Evolutionary conservation across 768 basidiomycete genomes (phyloP).

Genomic region (Leccinum barrowsii): DNA sequence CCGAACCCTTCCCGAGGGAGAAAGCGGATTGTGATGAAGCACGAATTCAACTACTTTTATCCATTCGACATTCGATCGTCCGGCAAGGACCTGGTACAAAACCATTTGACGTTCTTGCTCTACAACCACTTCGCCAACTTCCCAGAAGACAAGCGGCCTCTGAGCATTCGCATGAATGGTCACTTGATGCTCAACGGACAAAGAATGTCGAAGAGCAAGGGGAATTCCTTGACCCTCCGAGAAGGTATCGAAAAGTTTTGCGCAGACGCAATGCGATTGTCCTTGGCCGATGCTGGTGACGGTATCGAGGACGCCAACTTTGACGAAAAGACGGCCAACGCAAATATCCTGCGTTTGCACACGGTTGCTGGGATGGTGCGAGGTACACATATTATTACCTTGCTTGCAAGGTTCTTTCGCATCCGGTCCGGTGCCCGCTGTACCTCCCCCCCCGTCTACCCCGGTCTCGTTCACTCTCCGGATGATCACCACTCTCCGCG

Average conservation of each 20-base stretch:
- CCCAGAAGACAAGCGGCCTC: slow-evolving; percentile 81
- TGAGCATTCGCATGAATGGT: slow-evolving; percentile 91
- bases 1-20: slow-evolving; percentile 63
- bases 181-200: slow-evolving; percentile 96
- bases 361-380: slow-evolving; percentile 88
- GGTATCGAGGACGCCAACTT: slow-evolving; percentile 98
- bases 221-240: slow-evolving; percentile 88
- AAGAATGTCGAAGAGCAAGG: slow-evolving; percentile 98
- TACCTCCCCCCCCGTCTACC: no score
- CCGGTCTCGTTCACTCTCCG: no score
- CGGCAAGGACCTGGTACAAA: slow-evolving; percentile 93
- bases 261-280: slow-evolving; percentile 89
- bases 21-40: slow-evolving; percentile 80
- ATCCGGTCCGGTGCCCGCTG: no score
- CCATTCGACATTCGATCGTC: slow-evolving; percentile 98
- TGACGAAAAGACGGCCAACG: slow-evolving; percentile 98
- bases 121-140: slow-evolving; percentile 97
- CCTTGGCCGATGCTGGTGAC: slow-evolving; percentile 95
- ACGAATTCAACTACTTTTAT: slow-evolving; percentile 95
- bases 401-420: no score
- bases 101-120: slow-evolving; percentile 89
- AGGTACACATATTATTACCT: slow-evolving; percentile 44
- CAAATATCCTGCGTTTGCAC: slow-evolving; percentile 89
- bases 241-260: slow-evolving; percentile 93
- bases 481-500: no score